Conservation (phyloP, 441 rosid species). For the Pelargonium australe region DNA sequence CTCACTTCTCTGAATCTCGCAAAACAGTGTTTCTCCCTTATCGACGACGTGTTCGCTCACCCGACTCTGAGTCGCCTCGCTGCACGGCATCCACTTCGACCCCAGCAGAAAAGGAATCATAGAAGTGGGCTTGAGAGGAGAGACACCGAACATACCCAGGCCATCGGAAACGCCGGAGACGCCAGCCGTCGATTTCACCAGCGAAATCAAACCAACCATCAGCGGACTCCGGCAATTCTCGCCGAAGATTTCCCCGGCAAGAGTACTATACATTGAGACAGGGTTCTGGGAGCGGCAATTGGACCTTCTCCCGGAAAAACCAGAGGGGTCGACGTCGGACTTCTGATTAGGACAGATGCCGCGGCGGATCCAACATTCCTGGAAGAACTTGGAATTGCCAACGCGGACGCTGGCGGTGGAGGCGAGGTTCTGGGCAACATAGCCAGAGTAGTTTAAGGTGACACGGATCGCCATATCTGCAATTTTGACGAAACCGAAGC, state of each 20-base stretch:
- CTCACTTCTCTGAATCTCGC: slow-evolving; percentile 18
- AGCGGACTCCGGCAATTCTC: slow-evolving; percentile 40
- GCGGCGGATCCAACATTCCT: slow-evolving; percentile 47
- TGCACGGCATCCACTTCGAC: slow-evolving; percentile 73
- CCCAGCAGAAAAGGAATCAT: slow-evolving; percentile 62
- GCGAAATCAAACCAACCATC: slow-evolving; percentile 43
- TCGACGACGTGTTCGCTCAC: slow-evolving; percentile 39
- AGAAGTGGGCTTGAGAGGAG: slow-evolving; percentile 53
- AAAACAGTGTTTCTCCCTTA: slow-evolving; percentile 34
- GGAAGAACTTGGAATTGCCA: slow-evolving; percentile 39
- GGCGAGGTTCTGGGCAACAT: slow-evolving; percentile 62
- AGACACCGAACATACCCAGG: slow-evolving; percentile 38
- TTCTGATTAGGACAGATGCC: slow-evolving; percentile 33
- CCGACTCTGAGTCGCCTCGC: slow-evolving; percentile 30
- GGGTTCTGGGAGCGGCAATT: slow-evolving; percentile 16
- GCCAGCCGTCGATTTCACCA: slow-evolving; percentile 47
- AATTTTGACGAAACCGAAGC: slow-evolving; percentile 36
- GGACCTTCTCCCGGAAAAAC: not conserved
- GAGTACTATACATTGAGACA: slow-evolving; percentile 34
- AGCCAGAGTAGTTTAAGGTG: slow-evolving; percentile 58
- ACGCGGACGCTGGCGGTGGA: slow-evolving; percentile 43
- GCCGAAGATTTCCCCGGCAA: slow-evolving; percentile 45
- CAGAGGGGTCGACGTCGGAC: slow-evolving; percentile 31
- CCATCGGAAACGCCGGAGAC: slow-evolving; percentile 23
- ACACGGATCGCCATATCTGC: slow-evolving; percentile 67